Conservation (phyloP, 257 asterid genomes). For the Nicotiana sylvestris region DNA sequence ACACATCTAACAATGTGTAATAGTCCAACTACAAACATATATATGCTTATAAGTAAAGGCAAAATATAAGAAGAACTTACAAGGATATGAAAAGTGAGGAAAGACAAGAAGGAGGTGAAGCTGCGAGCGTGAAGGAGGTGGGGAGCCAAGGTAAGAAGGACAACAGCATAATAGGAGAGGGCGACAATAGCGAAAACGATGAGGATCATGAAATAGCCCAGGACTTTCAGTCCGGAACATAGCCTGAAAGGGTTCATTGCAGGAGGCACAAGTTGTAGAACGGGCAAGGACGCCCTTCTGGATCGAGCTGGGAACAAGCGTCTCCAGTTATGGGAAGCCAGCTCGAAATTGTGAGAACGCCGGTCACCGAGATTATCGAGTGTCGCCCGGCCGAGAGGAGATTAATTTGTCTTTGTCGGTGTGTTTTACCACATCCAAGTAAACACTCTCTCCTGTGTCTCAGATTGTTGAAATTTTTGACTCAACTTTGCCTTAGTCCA, state of each 20-base stretch:
- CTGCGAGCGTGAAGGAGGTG: constrained; percentile 51
- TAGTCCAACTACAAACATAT: background rate
- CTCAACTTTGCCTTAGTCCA: too few species aligned
- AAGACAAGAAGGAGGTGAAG: constrained; percentile 33
- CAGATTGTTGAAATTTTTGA: too few species aligned
- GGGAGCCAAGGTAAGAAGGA: constrained; percentile 61
- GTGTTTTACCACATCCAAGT: too few species aligned
- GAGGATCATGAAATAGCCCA: constrained; percentile 71
- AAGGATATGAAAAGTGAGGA: constrained; percentile 63
- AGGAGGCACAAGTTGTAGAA: background rate
- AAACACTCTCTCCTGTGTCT: too few species aligned
- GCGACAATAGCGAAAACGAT: constrained; percentile 51
- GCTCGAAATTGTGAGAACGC: background rate
- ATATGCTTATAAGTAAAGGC: background rate
- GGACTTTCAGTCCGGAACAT: constrained; percentile 66
- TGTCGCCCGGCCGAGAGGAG: too few species aligned
- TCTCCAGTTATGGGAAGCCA: constrained; percentile 30
- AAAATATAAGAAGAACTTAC: constrained; percentile 22
- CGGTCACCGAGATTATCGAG: too few species aligned
- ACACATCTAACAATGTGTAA: background rate
- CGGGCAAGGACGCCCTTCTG: constrained; percentile 2
- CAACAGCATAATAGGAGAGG: constrained; percentile 65
- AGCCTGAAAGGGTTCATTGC: constrained; percentile 62
- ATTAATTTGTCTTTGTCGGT: too few species aligned
- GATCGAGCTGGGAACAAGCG: constrained; percentile 29